phyloP scores from a whole-genome alignment of 139 green algal genomes.

The Chlamydomonas incerta region DNA sequence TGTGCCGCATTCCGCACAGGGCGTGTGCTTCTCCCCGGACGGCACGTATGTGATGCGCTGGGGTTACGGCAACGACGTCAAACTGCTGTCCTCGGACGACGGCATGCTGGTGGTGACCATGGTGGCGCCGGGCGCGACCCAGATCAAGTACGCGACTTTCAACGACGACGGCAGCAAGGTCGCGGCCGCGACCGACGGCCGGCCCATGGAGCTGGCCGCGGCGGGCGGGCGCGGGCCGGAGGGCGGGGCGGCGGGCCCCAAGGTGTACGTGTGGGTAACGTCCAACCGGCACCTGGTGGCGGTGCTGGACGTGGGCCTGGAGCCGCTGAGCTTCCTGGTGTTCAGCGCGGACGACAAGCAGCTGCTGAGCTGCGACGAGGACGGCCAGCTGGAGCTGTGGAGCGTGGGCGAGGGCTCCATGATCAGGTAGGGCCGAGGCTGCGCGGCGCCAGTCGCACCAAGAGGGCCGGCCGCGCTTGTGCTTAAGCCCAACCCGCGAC shows the following conservation, averaged over 20 bases:
- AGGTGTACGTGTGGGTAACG: conserved; percentile 38
- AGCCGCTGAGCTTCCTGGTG: conserved; percentile 51
- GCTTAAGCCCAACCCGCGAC: too few relatives aligned
- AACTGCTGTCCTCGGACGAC: conserved; percentile 31
- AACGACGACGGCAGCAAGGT: conserved; percentile 16
- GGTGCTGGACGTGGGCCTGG: conserved; percentile 50
- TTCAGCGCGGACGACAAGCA: conserved; percentile 28
- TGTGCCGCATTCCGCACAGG: too few relatives aligned
- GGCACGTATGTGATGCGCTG: conserved; percentile 41
- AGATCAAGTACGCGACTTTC: conserved; percentile 24
- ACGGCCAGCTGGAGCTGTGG: conserved; percentile 64
- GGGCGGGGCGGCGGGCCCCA: not conserved
- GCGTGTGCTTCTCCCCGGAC: conserved; percentile 37
- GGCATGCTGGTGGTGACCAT: conserved; percentile 32
- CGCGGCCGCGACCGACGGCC: conserved; percentile 23
- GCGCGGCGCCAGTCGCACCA: too few relatives aligned
- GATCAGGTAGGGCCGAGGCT: too few relatives aligned
- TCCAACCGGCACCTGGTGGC: conserved; percentile 6
- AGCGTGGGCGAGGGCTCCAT: not conserved
- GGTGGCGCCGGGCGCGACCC: not conserved
- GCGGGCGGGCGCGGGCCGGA: too few relatives aligned
- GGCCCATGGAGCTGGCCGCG: too few relatives aligned
- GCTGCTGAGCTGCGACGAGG: conserved; percentile 53
- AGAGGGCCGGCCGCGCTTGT: too few relatives aligned
- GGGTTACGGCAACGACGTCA: conserved; percentile 45